Percentiles rank a stretch among this genome's conserved stretches.
phyloP scores from a whole-genome alignment of 139 green algal genomes.

The Coelastrella sp. region DNA sequence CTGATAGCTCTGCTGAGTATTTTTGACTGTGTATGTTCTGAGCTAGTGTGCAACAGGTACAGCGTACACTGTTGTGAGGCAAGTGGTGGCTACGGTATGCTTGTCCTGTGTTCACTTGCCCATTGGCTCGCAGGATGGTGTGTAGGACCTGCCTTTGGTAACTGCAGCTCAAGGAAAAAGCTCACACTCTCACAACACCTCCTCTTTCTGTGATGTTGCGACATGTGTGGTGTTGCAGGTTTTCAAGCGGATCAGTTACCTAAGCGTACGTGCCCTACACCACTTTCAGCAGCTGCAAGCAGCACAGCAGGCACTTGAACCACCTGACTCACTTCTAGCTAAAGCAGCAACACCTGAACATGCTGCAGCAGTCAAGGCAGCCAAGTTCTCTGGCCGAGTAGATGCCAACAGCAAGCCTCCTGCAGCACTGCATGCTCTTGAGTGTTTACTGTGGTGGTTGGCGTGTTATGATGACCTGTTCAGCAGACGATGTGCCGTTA shows the following conservation, averaged over 20 bases:
- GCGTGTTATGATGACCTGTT: constrained; percentile 68
- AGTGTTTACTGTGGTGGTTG: constrained; percentile 76
- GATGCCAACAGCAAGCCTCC: not conserved
- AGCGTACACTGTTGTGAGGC: too few species aligned
- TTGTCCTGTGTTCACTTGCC: too few species aligned
- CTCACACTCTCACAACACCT: too few species aligned
- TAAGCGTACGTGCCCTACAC: constrained; percentile 53
- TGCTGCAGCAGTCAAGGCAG: not conserved
- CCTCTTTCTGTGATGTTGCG: not conserved
- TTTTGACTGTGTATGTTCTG: too few species aligned
- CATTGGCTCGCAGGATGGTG: too few species aligned
- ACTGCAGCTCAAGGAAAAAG: too few species aligned
- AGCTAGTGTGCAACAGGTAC: too few species aligned
- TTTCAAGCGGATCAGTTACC: constrained; percentile 60
- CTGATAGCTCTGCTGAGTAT: too few species aligned
- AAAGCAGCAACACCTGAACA: not conserved
- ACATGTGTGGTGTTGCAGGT: constrained; percentile 50
- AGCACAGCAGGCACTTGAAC: constrained; percentile 4
- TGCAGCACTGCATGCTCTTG: constrained; percentile 48
- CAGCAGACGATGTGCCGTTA: constrained; percentile 52
- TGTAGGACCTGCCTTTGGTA: too few species aligned
- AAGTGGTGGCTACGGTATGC: too few species aligned
- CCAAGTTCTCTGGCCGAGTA: not conserved
- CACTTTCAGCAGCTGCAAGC: constrained; percentile 50
- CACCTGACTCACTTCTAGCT: not conserved